Base-by-base conservation (phyloP, 2,329 filamentous ascomycete species). In the Talaromyces sp. region DNA sequence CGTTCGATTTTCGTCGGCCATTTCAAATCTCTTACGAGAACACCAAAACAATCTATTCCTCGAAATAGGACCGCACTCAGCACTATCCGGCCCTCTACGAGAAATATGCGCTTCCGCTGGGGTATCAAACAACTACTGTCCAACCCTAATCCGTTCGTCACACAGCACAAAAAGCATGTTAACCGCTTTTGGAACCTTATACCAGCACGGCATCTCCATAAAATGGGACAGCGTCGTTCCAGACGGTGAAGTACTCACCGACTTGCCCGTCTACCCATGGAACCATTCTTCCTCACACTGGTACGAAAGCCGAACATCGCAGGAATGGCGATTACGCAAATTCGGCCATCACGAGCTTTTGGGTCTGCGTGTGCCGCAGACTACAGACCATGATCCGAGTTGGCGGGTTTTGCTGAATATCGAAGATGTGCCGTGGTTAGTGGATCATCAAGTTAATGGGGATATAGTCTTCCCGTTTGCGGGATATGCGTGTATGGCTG, bases 401-500 rank as follows among this genome's bases (percentile, higher is more conserved):
- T 47, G 42, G 42, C 42, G 42, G 11, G 19, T n/a, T 47, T 6
- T n/a, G 17, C 17, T 47, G 17, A 47, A 22, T 19, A 22, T 47
- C 17, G 17, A n/a, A 22, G 17, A n/a, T n/a, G 17, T 47, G 17
- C 42, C 42, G 6, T 47, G 42, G 42, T 11, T 47, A 13, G 19
- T 22, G 19, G 42, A 22, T n/a, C 42, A 47, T 47, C 42, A 22
- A 22, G 19, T 47, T 3, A 22, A 22, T 22, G 42, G 42, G 1
- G 42, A 47, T 10, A 22, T 22, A 19, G n/a, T 47, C 10, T 47
- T 47, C 19, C 42, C 42, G 17, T n/a, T 22, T 19, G 42, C 42
- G 19, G 42, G 17, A 0, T 74, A 69, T 47, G 56, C 72, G 2
- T 65, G 62, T 1, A 70, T 70, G 33, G 71, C 70, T 2, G 62